These are phyloP conservation scores for Eucalyptus paniculata DNA, from an alignment of 345 rosid species.

Conservation along the genomic window DNA sequence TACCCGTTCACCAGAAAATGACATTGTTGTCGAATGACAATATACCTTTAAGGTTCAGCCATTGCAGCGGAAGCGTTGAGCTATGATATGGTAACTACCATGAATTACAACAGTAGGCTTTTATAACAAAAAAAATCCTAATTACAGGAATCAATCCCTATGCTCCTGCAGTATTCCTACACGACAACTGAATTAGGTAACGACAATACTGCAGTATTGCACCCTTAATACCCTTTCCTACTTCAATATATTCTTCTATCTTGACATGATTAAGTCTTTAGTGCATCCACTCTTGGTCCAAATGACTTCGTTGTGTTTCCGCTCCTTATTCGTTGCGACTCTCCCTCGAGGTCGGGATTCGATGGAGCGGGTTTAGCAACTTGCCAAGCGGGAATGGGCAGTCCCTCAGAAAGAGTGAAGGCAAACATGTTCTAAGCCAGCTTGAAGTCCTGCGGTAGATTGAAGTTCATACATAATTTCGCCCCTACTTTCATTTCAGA, in stretches of 20 bases:
- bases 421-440: background rate
- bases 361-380: background rate
- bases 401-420: background rate
- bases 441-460: background rate
- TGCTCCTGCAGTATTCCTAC: background rate
- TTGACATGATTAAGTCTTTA: background rate
- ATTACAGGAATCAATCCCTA: background rate
- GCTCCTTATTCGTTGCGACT: accelerated
- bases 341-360: background rate
- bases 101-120: background rate
- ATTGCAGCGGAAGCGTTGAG: background rate
- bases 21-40: background rate
- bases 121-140: background rate
- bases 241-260: background rate
- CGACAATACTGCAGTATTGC: background rate
- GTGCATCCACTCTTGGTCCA: background rate
- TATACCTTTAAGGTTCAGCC: background rate
- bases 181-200: background rate
- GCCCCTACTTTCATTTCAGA: background rate
- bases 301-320: background rate
- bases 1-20: background rate
- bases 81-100: background rate
- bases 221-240: background rate
- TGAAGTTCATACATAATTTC: background rate
- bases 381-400: background rate